Evolutionary conservation across 176 grass and related monocot genomes (phyloP).

Genomic region (Carex pumila): DNA sequence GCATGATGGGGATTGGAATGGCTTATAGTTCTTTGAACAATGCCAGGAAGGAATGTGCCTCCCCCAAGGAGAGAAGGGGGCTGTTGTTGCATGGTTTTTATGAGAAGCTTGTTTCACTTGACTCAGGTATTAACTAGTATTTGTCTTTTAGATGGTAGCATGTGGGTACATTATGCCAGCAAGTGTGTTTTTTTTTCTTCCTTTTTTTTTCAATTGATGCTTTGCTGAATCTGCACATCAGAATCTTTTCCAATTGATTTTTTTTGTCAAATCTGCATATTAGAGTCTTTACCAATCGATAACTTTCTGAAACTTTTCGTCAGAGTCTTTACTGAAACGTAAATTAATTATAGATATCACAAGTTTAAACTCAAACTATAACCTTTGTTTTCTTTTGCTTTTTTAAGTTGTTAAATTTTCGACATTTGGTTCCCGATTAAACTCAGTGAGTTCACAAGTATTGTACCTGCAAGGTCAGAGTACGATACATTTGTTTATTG

Average conservation of each 20-base stretch:
- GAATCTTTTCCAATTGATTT: background rate
- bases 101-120: constrained; percentile 57
- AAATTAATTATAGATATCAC: background rate
- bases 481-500: background rate
- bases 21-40: constrained; percentile 82
- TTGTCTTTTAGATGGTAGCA: background rate
- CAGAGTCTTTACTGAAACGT: background rate
- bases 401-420: background rate
- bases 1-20: constrained; percentile 88
- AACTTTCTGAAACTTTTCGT: background rate
- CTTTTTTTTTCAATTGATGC: background rate
- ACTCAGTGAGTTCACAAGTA: background rate
- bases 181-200: background rate
- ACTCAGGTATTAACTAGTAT: constrained; percentile 53
- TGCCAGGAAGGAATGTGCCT: constrained; percentile 71
- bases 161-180: background rate
- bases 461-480: background rate
- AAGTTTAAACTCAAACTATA: background rate
- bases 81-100: constrained; percentile 74
- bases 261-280: too few species aligned
- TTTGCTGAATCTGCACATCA: background rate
- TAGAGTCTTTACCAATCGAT: background rate
- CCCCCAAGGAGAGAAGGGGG: constrained; percentile 76
- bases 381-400: background rate
- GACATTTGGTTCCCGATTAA: background rate